Conservation (phyloP, 129 eudicot species). For the Heracleum sosnowskyi region DNA sequence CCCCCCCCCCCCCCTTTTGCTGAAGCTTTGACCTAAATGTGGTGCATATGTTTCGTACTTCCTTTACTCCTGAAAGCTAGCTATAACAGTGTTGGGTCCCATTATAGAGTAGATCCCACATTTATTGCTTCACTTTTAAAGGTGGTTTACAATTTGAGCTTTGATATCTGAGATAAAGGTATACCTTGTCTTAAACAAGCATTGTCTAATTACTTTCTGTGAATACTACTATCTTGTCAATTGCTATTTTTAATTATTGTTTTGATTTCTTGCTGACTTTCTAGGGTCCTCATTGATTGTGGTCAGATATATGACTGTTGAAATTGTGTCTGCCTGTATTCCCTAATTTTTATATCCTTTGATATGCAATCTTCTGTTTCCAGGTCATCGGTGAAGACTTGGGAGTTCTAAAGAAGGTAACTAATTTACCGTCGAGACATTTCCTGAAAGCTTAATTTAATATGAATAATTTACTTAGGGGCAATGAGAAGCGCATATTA, state of each 20-base stretch:
- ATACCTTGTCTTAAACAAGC: not conserved
- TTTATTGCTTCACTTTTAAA: not conserved
- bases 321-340: not conserved
- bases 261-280: not conserved
- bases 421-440: not conserved
- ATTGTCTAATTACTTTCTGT: not conserved
- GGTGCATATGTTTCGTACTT: not conserved
- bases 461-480: not conserved
- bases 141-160: constrained; percentile 1
- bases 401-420: constrained; percentile 88
- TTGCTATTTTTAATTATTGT: not conserved
- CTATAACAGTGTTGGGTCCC: not conserved
- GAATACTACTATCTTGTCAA: not conserved
- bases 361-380: constrained; percentile 3
- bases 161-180: not conserved
- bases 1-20: not conserved
- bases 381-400: constrained; percentile 84
- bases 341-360: not conserved
- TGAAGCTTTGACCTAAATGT: not conserved
- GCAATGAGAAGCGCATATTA: not conserved
- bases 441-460: not conserved
- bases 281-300: not conserved
- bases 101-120: not conserved
- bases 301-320: not conserved
- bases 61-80: not conserved